Percentiles rank a stretch among this genome's conserved stretches.
Conservation (phyloP, 257 asterid genomes). For the Solanum boliviense region DNA sequence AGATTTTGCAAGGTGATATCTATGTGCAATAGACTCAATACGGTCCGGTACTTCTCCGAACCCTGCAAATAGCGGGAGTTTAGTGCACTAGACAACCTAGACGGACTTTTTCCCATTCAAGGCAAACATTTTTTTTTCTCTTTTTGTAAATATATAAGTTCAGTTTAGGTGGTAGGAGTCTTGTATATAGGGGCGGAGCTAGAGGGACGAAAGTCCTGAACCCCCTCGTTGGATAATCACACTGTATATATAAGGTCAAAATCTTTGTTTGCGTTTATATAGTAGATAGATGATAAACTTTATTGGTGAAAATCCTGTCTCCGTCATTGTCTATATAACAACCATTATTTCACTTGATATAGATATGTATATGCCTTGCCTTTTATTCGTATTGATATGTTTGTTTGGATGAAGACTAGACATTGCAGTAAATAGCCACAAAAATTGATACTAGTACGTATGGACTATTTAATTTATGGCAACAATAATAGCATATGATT, state of each 20-base stretch:
- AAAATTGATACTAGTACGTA: background rate
- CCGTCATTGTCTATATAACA: background rate
- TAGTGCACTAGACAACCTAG: background rate
- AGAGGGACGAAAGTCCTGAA: background rate
- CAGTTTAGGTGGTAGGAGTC: background rate
- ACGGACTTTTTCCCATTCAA: background rate
- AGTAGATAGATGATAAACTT: background rate
- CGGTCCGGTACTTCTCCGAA: background rate
- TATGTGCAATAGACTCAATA: background rate
- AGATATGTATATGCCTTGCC: background rate
- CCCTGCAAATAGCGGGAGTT: background rate
- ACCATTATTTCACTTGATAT: background rate
- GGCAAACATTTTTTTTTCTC: background rate
- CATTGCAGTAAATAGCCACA: background rate
- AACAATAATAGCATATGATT: background rate
- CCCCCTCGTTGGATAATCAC: background rate
- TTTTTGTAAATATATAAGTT: background rate
- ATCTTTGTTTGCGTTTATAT: background rate
- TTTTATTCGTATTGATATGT: background rate
- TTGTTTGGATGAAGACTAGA: background rate
- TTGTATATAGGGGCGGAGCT: background rate
- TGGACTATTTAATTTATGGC: background rate
- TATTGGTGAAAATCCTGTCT: background rate
- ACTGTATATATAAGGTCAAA: background rate
- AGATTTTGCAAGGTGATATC: background rate